Percentiles rank a stretch among this genome's conserved stretches.
Conservation (phyloP, 139 green algal species). For the Chlorella vulgaris region DNA sequence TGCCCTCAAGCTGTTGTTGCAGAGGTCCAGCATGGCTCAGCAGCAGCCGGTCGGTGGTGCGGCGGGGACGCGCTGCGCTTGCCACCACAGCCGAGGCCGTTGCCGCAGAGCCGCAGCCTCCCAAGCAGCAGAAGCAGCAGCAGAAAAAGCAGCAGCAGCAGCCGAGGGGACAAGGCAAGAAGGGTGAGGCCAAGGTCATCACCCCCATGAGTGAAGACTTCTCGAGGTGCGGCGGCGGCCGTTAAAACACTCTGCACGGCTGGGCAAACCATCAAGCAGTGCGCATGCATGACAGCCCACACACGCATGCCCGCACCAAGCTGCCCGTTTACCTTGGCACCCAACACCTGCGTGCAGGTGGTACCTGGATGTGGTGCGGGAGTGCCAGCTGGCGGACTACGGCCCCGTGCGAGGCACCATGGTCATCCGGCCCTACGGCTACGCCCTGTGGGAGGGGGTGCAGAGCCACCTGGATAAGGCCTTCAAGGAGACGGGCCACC, state of each 20-base stretch:
- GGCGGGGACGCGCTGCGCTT: neutral
- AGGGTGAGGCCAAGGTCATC: conserved; percentile 66
- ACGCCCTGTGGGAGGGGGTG: conserved; percentile 77
- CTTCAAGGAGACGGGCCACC: conserved; percentile 89
- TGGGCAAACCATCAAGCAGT: no score
- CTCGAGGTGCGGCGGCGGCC: conserved; percentile 73
- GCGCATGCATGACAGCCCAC: neutral
- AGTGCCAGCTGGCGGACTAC: conserved; percentile 96
- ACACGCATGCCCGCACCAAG: neutral
- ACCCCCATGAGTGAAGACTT: conserved; percentile 90
- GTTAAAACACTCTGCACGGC: no score
- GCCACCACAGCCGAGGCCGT: conserved; percentile 1
- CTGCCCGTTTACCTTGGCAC: no score
- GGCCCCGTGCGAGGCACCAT: conserved; percentile 98
- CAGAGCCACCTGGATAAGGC: conserved; percentile 70
- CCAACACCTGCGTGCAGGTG: conserved; percentile 46
- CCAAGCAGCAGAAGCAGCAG: conserved; percentile 39
- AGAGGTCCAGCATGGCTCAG: conserved; percentile 3
- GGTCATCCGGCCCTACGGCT: conserved; percentile 98
- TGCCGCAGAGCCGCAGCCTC: conserved; percentile 17
- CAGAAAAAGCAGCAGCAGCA: conserved; percentile 43
- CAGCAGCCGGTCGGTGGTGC: conserved; percentile 6
- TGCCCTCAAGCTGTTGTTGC: neutral
- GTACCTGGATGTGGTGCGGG: conserved; percentile 97
- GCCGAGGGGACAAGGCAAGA: conserved; percentile 36